A percentile compares a stretch with the other conserved stretches of the same genome.
Conservation (phyloP, 306 rosid species). For the Cucurbita argyrosperma region DNA sequence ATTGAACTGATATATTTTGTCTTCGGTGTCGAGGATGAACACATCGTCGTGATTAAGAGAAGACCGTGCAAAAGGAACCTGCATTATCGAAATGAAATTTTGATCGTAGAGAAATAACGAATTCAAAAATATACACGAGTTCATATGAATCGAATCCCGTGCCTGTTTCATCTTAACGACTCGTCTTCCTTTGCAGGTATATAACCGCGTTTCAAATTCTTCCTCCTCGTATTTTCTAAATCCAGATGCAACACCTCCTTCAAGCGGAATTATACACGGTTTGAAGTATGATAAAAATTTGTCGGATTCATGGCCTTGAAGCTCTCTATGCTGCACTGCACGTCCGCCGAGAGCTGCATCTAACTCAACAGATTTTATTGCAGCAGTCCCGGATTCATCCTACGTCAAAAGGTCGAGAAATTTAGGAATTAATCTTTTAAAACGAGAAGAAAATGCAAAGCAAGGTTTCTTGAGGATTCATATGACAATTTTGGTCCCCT, state of each 20-base stretch:
- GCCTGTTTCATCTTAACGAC: conserved; percentile 98
- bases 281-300: conserved; percentile 92
- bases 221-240: conserved; percentile 66
- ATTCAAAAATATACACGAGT: not conserved
- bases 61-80: conserved; percentile 93
- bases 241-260: conserved; percentile 87
- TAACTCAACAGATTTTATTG: conserved; percentile 82
- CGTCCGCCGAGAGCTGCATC: conserved; percentile 92
- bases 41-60: conserved; percentile 95
- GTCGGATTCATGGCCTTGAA: conserved; percentile 95
- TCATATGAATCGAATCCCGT: conserved; percentile 8
- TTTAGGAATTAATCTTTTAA: not conserved
- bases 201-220: conserved; percentile 67
- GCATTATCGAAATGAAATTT: conserved; percentile 18
- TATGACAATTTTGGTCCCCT: not conserved
- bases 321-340: conserved; percentile 91
- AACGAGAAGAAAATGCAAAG: not conserved
- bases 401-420: conserved; percentile 15
- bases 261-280: conserved; percentile 93
- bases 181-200: conserved; percentile 89
- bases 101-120: conserved; percentile 8
- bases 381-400: conserved; percentile 99
- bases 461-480: not conserved
- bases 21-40: conserved; percentile 69
- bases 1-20: conserved; percentile 86